phyloP scores from a whole-genome alignment of 2,329 filamentous ascomycete genomes.

The Penicillium sp. region DNA sequence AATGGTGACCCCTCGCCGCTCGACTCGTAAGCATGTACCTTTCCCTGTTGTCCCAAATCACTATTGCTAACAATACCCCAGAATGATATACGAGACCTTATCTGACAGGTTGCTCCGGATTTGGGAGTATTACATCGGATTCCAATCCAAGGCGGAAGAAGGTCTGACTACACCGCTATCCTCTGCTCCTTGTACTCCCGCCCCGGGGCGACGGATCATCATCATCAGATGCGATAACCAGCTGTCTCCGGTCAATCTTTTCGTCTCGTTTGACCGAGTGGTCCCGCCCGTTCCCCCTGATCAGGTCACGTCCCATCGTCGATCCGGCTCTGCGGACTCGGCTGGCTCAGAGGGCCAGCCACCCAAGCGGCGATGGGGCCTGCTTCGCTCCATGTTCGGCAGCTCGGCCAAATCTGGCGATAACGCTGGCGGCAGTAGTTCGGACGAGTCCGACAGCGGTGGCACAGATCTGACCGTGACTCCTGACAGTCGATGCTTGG shows the following conservation, averaged over 20 bases:
- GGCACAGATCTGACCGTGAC: constrained; percentile 27
- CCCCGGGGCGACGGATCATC: constrained; percentile 80
- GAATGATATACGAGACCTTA: constrained; percentile 68
- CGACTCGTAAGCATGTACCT: constrained; percentile 61
- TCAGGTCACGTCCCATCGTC: constrained; percentile 37
- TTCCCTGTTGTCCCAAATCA: background rate
- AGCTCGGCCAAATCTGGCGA: constrained; percentile 48
- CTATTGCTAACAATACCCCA: constrained; percentile 37
- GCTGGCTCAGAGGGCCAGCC: constrained; percentile 25
- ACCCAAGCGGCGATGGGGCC: constrained; percentile 51
- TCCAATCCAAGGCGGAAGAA: constrained; percentile 67
- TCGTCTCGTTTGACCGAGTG: constrained; percentile 66
- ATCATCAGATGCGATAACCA: constrained; percentile 81
- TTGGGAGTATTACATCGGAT: constrained; percentile 79
- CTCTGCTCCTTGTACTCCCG: constrained; percentile 79
- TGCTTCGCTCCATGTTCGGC: constrained; percentile 54
- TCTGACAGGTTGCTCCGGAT: constrained; percentile 68
- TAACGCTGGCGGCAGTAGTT: constrained; percentile 39
- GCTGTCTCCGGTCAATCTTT: constrained; percentile 53
- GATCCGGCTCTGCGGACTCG: constrained; percentile 35
- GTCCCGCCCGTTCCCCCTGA: constrained; percentile 42
- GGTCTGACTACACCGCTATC: constrained; percentile 63
- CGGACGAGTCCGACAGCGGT: constrained; percentile 37
- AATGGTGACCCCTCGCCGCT: constrained; percentile 65
- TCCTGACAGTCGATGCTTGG: constrained; percentile 28